A percentile compares a stretch with the other conserved stretches of the same genome.
Evolutionary conservation across 257 asterid genomes (phyloP).

Genomic region (Scutellaria minor): DNA sequence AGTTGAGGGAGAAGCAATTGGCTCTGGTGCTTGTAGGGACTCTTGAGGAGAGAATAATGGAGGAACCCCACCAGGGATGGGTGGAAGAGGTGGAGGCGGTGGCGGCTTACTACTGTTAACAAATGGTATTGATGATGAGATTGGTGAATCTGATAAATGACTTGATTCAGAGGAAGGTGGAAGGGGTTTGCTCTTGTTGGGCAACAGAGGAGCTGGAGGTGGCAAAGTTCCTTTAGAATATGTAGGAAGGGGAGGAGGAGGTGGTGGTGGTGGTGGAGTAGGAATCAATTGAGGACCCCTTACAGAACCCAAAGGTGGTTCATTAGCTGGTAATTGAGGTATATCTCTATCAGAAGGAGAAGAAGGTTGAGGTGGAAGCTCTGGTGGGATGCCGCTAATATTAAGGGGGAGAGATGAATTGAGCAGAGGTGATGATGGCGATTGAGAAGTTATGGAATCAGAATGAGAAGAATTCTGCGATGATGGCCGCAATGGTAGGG

Average conservation of each 20-base stretch:
- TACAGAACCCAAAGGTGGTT: conserved; percentile 31
- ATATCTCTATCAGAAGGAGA: conserved; percentile 34
- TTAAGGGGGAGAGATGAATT: conserved; percentile 31
- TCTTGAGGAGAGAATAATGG: conserved; percentile 27
- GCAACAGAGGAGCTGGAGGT: conserved; percentile 41
- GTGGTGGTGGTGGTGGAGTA: conserved; percentile 25
- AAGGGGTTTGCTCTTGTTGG: conserved; percentile 22
- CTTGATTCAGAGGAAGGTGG: conserved; percentile 38
- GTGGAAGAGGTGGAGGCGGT: conserved; percentile 50
- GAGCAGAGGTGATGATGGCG: conserved; percentile 32
- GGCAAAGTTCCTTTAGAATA: conserved; percentile 40
- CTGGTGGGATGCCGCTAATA: conserved; percentile 28
- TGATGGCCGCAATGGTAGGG: conserved; percentile 41
- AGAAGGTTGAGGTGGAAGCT: conserved; percentile 29
- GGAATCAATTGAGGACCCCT: conserved; percentile 3
- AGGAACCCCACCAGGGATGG: conserved; percentile 13
- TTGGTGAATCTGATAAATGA: conserved; percentile 36
- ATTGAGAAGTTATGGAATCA: conserved; percentile 34
- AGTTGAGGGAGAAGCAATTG: conserved; percentile 36
- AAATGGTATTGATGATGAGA: conserved; percentile 38
- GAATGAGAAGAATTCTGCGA: conserved; percentile 37
- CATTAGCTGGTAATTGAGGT: conserved; percentile 40
- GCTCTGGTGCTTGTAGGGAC: conserved; percentile 35
- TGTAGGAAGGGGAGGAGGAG: conserved; percentile 44
- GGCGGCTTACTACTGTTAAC: background rate